phyloP scores from a whole-genome alignment of 441 rosid genomes.

The Eutrema salsugineum region DNA sequence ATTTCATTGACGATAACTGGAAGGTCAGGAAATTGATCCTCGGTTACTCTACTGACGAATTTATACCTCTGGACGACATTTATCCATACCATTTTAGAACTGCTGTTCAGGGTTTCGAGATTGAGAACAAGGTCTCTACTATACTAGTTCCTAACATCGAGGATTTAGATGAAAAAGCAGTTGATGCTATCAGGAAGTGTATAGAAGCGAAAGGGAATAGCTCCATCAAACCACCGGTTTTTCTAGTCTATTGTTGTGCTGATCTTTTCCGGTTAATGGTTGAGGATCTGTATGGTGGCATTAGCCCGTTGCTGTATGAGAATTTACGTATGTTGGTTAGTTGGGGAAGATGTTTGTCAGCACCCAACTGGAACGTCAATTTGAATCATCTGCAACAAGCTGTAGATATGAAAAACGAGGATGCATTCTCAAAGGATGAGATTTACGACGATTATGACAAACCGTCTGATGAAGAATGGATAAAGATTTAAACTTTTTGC shows the following conservation, averaged over 20 bases:
- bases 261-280: slow-evolving; percentile 60
- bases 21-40: slow-evolving; percentile 54
- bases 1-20: slow-evolving; percentile 73
- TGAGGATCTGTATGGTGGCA: slow-evolving; percentile 38
- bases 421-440: slow-evolving; percentile 72
- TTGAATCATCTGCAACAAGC: slow-evolving; percentile 7
- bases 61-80: slow-evolving; percentile 34
- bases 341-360: slow-evolving; percentile 2
- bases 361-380: background rate
- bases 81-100: slow-evolving; percentile 42
- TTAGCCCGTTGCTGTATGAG: slow-evolving; percentile 53
- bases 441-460: slow-evolving; percentile 53
- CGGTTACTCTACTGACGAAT: slow-evolving; percentile 39
- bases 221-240: slow-evolving; percentile 48
- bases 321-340: slow-evolving; percentile 11
- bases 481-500: slow-evolving; percentile 56
- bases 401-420: slow-evolving; percentile 40
- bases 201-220: slow-evolving; percentile 47
- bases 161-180: slow-evolving; percentile 37
- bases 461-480: slow-evolving; percentile 82
- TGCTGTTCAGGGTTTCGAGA: slow-evolving; percentile 63
- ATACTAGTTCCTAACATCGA: slow-evolving; percentile 41
- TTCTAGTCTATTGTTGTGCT: slow-evolving; percentile 61
- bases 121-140: slow-evolving; percentile 49
- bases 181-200: slow-evolving; percentile 45